Evolutionary conservation across 2,329 filamentous ascomycete species (phyloP).

Genomic region (Fragosphaeria purpurea): DNA sequence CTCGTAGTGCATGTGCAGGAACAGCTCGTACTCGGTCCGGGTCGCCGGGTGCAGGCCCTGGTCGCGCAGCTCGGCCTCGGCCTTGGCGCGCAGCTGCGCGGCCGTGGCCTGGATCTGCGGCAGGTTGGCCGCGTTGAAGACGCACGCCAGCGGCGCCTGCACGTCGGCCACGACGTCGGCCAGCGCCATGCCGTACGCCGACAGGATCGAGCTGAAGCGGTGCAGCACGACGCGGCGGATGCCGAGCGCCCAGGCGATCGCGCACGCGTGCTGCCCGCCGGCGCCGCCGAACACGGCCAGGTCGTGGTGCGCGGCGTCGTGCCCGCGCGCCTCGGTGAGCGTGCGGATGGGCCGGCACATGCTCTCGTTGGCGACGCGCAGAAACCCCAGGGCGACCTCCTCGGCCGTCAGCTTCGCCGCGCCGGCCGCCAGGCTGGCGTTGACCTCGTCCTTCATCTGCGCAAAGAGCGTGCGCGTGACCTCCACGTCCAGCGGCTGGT

Average conservation of each 20-base stretch:
- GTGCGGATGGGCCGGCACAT: constrained; percentile 86
- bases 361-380: constrained; percentile 72
- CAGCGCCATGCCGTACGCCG: constrained; percentile 83
- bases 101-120: neutral
- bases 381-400: constrained; percentile 52
- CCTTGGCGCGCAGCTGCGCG: constrained; percentile 64
- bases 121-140: constrained; percentile 43
- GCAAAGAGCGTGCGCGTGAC: constrained; percentile 65
- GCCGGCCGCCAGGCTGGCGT: constrained; percentile 50
- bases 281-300: constrained; percentile 87
- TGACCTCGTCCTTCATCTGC: constrained; percentile 75
- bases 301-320: constrained; percentile 81
- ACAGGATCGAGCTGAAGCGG: constrained; percentile 76
- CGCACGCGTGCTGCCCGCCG: constrained; percentile 81
- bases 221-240: constrained; percentile 79
- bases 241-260: constrained; percentile 73
- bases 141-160: constrained; percentile 61
- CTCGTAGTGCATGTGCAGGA: constrained; percentile 85
- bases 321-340: constrained; percentile 85
- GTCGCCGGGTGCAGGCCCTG: constrained; percentile 69
- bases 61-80: constrained; percentile 53
- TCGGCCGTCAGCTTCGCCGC: constrained; percentile 36
- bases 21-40: constrained; percentile 78
- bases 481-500: constrained; percentile 67
- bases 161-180: constrained; percentile 87